phyloP scores from a whole-genome alignment of 2,329 filamentous ascomycete genomes.

The Coniochaeta sp. region DNA sequence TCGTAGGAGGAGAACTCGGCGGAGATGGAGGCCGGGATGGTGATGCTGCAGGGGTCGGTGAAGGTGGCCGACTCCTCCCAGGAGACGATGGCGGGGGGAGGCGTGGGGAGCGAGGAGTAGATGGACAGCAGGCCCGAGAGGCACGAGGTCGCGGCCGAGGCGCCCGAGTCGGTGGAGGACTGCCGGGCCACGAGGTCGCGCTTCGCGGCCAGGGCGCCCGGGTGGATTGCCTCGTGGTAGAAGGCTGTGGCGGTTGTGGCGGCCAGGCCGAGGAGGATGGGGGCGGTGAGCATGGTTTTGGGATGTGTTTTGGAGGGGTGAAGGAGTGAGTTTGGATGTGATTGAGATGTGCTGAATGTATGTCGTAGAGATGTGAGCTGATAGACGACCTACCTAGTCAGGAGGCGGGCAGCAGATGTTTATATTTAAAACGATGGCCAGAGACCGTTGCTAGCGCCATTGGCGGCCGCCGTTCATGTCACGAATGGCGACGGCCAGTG shows the following conservation, averaged over 20 bases:
- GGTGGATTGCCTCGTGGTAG: slow-evolving; percentile 9
- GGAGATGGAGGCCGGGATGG: slow-evolving; percentile 14
- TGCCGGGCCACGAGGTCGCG: slow-evolving; percentile 16
- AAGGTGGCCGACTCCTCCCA: slow-evolving; percentile 11
- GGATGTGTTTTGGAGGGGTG: background rate
- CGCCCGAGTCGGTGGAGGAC: slow-evolving; percentile 10
- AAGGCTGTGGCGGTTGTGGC: slow-evolving; percentile 11
- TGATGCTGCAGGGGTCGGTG: slow-evolving; percentile 16
- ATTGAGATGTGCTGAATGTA: background rate
- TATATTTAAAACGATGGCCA: background rate
- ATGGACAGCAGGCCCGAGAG: slow-evolving; percentile 10
- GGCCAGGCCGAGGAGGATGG: slow-evolving; percentile 15
- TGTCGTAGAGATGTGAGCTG: background rate
- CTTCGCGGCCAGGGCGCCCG: slow-evolving; percentile 6
- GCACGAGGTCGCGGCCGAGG: slow-evolving; percentile 8
- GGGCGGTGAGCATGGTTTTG: slow-evolving; percentile 15
- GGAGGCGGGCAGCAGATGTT: background rate
- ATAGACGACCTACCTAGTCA: background rate
- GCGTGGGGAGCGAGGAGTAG: slow-evolving; percentile 15
- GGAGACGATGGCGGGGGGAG: slow-evolving; percentile 11
- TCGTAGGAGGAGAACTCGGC: slow-evolving; percentile 13
- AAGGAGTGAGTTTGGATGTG: background rate
- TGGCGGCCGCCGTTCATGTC: background rate
- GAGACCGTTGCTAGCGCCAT: background rate
- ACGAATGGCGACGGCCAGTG: background rate